phyloP scores from a whole-genome alignment of 768 basidiomycete genomes.

The Mycena haematopus region DNA sequence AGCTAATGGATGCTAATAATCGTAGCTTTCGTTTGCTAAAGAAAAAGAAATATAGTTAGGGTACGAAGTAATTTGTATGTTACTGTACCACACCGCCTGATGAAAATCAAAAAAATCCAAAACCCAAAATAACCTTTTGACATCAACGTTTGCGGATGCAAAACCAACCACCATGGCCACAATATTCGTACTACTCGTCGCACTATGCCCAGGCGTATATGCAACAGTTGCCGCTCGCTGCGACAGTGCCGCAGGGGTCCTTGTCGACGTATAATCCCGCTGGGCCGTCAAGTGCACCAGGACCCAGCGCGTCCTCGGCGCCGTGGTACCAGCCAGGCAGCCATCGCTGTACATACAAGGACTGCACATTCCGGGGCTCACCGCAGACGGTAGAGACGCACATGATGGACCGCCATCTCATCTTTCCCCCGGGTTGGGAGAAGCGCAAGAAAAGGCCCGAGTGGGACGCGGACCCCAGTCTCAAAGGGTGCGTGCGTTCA shows the following conservation, averaged over 20 bases:
- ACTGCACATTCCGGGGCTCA: conserved; percentile 76
- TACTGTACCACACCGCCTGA: conserved; percentile 18
- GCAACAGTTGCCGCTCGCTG: conserved; percentile 38
- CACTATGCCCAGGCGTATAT: conserved; percentile 65
- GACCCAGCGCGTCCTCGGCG: conserved; percentile 21
- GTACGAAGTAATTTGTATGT: conserved; percentile 28
- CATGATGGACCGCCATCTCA: conserved; percentile 90
- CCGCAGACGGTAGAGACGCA: conserved; percentile 76
- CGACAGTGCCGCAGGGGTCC: conserved; percentile 42
- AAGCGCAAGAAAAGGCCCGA: conserved; percentile 58
- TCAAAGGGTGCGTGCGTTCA: conserved; percentile 64
- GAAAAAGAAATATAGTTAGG: conserved; percentile 24
- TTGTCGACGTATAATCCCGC: conserved; percentile 38
- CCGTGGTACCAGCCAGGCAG: conserved; percentile 72
- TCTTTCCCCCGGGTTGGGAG: conserved; percentile 79
- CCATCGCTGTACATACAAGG: conserved; percentile 61
- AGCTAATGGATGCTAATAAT: conserved; percentile 32
- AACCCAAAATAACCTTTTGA: neutral
- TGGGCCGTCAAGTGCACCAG: conserved; percentile 6
- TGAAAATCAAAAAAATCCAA: conserved; percentile 5
- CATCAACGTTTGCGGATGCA: conserved; percentile 12
- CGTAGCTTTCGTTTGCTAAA: conserved; percentile 25
- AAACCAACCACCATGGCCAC: conserved; percentile 25
- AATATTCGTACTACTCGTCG: conserved; percentile 45
- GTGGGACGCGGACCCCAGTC: conserved; percentile 85